Conservation (phyloP, 192 early-diverging fungal genomes). For the Gaertneriomyces semiglobifer region DNA sequence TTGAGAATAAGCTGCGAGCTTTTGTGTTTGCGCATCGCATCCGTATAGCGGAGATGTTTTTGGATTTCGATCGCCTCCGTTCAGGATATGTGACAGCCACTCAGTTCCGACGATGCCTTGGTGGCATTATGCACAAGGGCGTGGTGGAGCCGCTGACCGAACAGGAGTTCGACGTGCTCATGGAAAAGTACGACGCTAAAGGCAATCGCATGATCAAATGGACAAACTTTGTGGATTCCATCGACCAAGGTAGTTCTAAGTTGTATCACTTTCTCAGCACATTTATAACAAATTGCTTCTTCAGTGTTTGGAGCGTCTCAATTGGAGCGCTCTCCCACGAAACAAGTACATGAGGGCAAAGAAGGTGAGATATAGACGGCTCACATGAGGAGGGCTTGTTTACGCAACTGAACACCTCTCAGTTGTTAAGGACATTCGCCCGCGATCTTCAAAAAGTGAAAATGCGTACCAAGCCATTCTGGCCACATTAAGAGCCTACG, state of each 20-base stretch:
- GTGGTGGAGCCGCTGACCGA: constrained; percentile 35
- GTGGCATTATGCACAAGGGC: constrained; percentile 41
- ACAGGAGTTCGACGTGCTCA: constrained; percentile 38
- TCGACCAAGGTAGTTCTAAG: constrained; percentile 47
- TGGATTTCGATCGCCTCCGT: constrained; percentile 52
- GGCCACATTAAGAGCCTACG: constrained; percentile 40
- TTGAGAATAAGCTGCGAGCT: constrained; percentile 48
- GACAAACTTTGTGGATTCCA: constrained; percentile 48
- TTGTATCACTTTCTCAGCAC: background rate
- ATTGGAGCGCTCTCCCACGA: constrained; percentile 41
- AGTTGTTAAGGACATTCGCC: constrained; percentile 45
- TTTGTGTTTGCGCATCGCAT: constrained; percentile 47
- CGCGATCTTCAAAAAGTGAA: constrained; percentile 41
- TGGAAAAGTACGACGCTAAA: constrained; percentile 32
- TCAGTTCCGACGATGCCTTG: constrained; percentile 50
- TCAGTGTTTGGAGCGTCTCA: constrained; percentile 50
- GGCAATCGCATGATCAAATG: constrained; percentile 43
- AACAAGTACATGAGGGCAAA: constrained; percentile 39
- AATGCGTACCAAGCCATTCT: constrained; percentile 37
- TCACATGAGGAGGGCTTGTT: background rate
- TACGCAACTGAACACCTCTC: background rate
- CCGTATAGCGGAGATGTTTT: constrained; percentile 49
- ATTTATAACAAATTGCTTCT: too few relatives aligned
- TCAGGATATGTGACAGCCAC: constrained; percentile 42
- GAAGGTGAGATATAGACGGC: constrained; percentile 27